Percentiles rank a stretch among this genome's conserved stretches.
Evolutionary conservation across 2,329 filamentous ascomycete genomes (phyloP).

Genomic region (Diaporthe sp.): DNA sequence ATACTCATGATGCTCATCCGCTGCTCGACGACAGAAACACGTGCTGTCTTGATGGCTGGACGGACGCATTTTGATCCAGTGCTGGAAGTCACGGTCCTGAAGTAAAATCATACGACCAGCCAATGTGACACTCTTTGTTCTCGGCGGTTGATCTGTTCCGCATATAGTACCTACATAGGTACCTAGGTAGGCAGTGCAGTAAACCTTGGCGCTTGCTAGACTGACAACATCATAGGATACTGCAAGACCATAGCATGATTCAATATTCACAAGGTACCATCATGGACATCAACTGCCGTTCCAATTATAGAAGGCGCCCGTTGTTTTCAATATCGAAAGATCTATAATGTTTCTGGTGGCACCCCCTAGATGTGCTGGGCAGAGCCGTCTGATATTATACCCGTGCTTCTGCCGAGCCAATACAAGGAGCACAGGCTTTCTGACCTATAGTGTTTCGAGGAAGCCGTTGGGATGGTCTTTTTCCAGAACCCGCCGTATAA

Average conservation of each 20-base stretch:
- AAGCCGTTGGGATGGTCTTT: background rate
- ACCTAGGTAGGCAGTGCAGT: background rate
- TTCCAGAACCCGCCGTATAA: background rate
- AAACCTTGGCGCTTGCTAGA: background rate
- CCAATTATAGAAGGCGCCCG: background rate
- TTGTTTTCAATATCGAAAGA: background rate
- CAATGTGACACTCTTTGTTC: background rate
- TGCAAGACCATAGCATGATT: background rate
- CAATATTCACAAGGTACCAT: background rate
- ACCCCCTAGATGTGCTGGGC: slow-evolving; percentile 3
- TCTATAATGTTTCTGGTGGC: slow-evolving; percentile 20
- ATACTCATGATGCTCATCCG: background rate
- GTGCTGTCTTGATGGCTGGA: background rate
- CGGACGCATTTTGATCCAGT: too few species aligned
- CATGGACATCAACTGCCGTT: slow-evolving; percentile 12
- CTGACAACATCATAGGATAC: background rate
- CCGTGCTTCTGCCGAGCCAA: background rate
- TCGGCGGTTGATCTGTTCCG: background rate
- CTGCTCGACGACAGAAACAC: background rate
- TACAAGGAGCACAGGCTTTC: slow-evolving; percentile 1
- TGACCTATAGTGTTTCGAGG: slow-evolving; percentile 9
- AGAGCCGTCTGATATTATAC: background rate
- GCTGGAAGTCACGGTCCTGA: background rate
- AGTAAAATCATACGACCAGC: background rate
- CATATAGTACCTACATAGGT: background rate